A percentile compares a stretch with the other conserved stretches of the same genome.
These are phyloP conservation scores for Reutealis trisperma DNA, from an alignment of 345 rosid species.

Conservation along the genomic window DNA sequence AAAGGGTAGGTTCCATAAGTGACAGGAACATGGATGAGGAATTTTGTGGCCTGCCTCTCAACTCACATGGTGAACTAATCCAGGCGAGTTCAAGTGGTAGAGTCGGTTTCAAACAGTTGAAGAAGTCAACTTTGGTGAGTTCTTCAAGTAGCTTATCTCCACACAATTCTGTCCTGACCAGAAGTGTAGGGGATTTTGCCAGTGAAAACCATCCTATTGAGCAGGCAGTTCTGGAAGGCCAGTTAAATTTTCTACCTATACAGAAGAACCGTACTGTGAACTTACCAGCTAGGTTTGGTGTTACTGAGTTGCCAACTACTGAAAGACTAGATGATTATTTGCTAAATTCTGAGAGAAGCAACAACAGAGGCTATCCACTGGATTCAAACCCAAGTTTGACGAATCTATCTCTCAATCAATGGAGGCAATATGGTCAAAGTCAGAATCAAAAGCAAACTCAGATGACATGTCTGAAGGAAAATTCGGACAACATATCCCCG, in stretches of 20 bases:
- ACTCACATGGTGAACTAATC: conserved; percentile 60
- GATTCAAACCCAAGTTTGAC: conserved; percentile 35
- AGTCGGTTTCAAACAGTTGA: conserved; percentile 28
- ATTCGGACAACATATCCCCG: conserved; percentile 28
- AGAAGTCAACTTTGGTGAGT: conserved; percentile 18
- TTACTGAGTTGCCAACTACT: conserved; percentile 27
- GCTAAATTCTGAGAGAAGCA: conserved; percentile 25
- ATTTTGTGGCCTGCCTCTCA: conserved; percentile 52
- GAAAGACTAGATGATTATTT: conserved; percentile 29
- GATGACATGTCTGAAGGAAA: conserved; percentile 20
- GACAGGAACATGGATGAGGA: conserved; percentile 35
- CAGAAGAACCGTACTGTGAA: conserved; percentile 24
- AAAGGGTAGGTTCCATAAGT: conserved; percentile 27
- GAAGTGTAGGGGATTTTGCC: conserved; percentile 24
- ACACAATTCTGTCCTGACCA: conserved; percentile 18
- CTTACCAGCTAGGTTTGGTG: conserved; percentile 42
- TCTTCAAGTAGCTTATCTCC: conserved; percentile 27
- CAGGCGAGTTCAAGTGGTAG: conserved; percentile 35
- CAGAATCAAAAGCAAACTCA: conserved; percentile 25
- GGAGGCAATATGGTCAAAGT: conserved; percentile 23
- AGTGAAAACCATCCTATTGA: conserved; percentile 29
- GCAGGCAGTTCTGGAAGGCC: conserved; percentile 28
- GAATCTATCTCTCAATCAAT: conserved; percentile 24
- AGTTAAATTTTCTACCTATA: conserved; percentile 31
- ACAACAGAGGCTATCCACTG: conserved; percentile 16